These are phyloP conservation scores for Gracilaria vermiculophylla DNA, from an alignment of 23 red algal species.

Conservation along the genomic window DNA sequence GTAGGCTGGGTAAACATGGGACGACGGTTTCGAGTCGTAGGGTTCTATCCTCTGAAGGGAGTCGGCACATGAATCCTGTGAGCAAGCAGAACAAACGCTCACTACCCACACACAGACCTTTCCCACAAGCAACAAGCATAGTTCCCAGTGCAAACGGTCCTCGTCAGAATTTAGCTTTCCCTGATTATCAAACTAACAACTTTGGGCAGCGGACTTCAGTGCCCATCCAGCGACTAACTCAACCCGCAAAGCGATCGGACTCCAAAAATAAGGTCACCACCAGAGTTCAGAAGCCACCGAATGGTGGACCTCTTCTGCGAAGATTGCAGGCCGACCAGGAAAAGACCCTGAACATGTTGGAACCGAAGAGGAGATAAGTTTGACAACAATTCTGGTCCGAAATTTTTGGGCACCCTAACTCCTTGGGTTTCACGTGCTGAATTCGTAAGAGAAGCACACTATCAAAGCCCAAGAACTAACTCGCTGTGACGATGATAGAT, in stretches of 20 bases:
- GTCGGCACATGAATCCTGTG: neutral
- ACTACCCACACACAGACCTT: neutral
- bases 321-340: conserved; percentile 7
- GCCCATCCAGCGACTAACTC: neutral
- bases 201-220: neutral
- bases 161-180: neutral
- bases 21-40: neutral
- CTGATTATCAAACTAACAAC: neutral
- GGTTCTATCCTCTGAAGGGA: neutral
- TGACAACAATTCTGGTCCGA: neutral
- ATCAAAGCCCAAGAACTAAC: too few species aligned
- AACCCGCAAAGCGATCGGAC: neutral
- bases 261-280: neutral
- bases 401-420: too few species aligned
- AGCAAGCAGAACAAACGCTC: neutral
- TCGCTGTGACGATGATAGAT: too few species aligned
- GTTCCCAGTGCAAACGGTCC: neutral
- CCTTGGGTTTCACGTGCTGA: too few species aligned
- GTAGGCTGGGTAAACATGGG: neutral
- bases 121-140: neutral
- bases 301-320: neutral
- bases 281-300: neutral
- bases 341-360: neutral
- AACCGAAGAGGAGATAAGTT: neutral
- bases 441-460: too few species aligned